Conservation (phyloP, 129 eudicot genomes). For the Flaveria sonorensis region DNA sequence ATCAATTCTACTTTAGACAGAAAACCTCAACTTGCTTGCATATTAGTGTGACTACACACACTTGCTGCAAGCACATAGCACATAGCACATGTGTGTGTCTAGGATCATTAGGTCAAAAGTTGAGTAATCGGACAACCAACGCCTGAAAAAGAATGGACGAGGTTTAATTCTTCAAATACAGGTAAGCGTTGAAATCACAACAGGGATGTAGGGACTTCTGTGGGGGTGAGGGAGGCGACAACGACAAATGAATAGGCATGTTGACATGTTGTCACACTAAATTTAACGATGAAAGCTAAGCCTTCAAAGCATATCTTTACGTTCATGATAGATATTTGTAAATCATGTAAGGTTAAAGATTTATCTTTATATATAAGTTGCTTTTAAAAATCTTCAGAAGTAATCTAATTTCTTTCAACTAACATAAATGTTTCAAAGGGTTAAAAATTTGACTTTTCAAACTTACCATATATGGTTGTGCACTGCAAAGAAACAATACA, state of each 20-base stretch:
- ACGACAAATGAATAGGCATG: conserved; percentile 11
- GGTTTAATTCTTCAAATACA: conserved; percentile 19
- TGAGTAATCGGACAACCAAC: background rate
- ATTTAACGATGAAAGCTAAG: background rate
- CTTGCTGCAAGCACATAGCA: conserved; percentile 4
- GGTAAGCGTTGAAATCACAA: conserved; percentile 25
- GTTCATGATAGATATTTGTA: background rate
- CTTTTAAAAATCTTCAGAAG: background rate
- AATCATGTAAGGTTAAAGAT: conserved; percentile 15
- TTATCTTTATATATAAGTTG: background rate
- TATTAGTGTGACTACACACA: conserved; percentile 5
- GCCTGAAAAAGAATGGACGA: conserved; percentile 16
- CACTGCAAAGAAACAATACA: background rate
- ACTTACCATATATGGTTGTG: background rate
- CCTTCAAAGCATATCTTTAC: background rate
- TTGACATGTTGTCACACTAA: conserved; percentile 6
- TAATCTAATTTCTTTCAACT: background rate
- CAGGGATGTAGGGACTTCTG: background rate
- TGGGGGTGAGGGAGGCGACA: conserved; percentile 19
- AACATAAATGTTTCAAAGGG: background rate
- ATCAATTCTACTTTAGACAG: background rate
- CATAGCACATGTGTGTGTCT: conserved; percentile 7
- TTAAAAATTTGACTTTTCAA: no score
- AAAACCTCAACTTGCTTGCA: background rate
- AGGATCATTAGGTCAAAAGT: conserved; percentile 3